Base-by-base conservation (phyloP, 2,329 filamentous ascomycete species). In the Aspergillus ochraceus region DNA sequence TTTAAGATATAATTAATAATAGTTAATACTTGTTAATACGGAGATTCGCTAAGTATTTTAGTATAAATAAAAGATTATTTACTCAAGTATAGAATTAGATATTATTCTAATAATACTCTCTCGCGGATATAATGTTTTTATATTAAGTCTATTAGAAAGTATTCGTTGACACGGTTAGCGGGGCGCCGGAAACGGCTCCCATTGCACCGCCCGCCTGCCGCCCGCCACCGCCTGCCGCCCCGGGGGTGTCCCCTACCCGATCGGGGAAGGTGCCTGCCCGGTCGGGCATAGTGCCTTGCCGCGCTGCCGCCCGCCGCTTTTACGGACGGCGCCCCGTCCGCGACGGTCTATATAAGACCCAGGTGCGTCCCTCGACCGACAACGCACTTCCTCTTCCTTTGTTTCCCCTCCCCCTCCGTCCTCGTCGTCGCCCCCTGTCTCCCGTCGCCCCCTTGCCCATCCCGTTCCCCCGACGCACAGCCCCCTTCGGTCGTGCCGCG, bases 191-290 rank as follows among this genome's bases (percentile, higher is more conserved):
- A 30, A 30, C 29, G 29, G 29, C 29, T 30, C 29, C 29, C 29
- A 30, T 30, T 30, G 29, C 29, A 30, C 29, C 29, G 29, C 29
- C 29, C 29, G 29, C 29, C 29, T 30, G 29, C 29, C 29, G 29
- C 29, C 29, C 29, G 29, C 29, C 29, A 30, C 12, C 57, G 78
- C n/a, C 45, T 62, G 52, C 64, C 85, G 85, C 58, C 75, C 86
- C 10, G 80, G 83, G 49, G 83, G 85, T 66, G 73, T 77, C 29
- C 49, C 49, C 1, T 85, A 85, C 59, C 74, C 63, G 22, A 75
- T 74, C 47, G 55, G 24, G 20, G 32, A 14, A 61, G 52, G 39
- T 58, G 36, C 50, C 58, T 57, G 26, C 55, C 52, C 14, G 49
- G 47, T 45, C 57, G 26, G 20, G 60, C 60, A 49, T 64, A 64